A percentile compares a stretch with the other conserved stretches of the same genome.
These are phyloP conservation scores for Protomyces inouyei DNA, from an alignment of 1,139 yeast species.

Conservation along the genomic window DNA sequence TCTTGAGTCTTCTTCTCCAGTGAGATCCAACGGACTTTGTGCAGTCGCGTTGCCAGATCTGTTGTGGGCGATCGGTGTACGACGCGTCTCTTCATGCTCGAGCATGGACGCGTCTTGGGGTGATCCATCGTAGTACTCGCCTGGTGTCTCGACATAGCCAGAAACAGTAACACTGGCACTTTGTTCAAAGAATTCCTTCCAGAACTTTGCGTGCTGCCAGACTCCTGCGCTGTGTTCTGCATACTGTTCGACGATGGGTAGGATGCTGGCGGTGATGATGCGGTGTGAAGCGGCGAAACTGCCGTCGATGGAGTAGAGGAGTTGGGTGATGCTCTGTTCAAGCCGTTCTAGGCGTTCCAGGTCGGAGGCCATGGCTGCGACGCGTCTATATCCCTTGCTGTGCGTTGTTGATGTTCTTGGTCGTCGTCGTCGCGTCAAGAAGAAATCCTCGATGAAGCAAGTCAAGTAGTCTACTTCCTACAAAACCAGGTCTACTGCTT, in stretches of 20 bases:
- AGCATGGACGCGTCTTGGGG: constrained; percentile 19
- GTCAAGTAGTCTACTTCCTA: not conserved
- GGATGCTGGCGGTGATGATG: constrained; percentile 55
- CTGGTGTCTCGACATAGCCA: constrained; percentile 50
- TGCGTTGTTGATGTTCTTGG: not conserved
- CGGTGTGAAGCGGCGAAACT: constrained; percentile 62
- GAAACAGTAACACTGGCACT: constrained; percentile 65
- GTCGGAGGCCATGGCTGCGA: not conserved
- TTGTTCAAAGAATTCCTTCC: constrained; percentile 72
- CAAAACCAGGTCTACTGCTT: not conserved
- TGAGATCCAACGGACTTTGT: constrained; percentile 13
- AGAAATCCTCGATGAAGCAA: not conserved
- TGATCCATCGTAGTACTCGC: constrained; percentile 27
- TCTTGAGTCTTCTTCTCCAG: constrained; percentile 17
- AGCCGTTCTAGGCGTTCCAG: constrained; percentile 51
- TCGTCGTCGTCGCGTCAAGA: too few species aligned
- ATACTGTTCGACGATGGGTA: constrained; percentile 59
- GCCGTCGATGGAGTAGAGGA: constrained; percentile 73
- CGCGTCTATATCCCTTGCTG: not conserved
- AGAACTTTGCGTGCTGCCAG: constrained; percentile 52
- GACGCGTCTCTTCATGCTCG: constrained; percentile 6
- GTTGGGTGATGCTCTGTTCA: constrained; percentile 76
- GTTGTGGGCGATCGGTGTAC: not conserved
- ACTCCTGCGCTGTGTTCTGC: constrained; percentile 53
- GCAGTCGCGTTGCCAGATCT: constrained; percentile 15